Conservation (phyloP, 2,329 filamentous ascomycete species). For the Davidsoniella neocaledoniae region DNA sequence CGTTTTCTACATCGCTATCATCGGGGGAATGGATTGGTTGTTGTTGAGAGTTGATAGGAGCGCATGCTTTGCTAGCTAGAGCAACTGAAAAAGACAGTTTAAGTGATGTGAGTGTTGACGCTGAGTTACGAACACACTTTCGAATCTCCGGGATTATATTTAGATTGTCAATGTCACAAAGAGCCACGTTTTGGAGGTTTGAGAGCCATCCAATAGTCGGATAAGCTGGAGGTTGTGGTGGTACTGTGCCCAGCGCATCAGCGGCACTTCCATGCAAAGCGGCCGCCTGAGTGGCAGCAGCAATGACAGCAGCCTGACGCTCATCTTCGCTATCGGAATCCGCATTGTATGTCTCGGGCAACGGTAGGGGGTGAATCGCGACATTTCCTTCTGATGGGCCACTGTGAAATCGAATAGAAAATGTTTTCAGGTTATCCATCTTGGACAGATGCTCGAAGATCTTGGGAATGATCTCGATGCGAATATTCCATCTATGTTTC, state of each 20-base stretch:
- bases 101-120: constrained; percentile 35
- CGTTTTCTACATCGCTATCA: neutral
- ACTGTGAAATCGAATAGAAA: constrained; percentile 42
- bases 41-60: neutral
- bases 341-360: no score
- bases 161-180: constrained; percentile 44
- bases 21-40: neutral
- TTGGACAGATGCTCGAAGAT: constrained; percentile 40
- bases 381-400: constrained; percentile 27
- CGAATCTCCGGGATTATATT: constrained; percentile 39
- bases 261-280: no score
- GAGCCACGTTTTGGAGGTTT: constrained; percentile 32
- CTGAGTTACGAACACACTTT: constrained; percentile 36
- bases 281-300: no score
- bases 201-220: constrained; percentile 1
- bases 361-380: no score
- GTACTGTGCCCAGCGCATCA: neutral
- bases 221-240: neutral
- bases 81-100: constrained; percentile 40
- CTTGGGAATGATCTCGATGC: constrained; percentile 41
- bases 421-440: constrained; percentile 32
- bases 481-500: constrained; percentile 40
- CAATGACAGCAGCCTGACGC: no score
- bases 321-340: no score
- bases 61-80: constrained; percentile 22